phyloP scores from a whole-genome alignment of 2,329 filamentous ascomycete species.

The Tricladium varicosporioides region DNA sequence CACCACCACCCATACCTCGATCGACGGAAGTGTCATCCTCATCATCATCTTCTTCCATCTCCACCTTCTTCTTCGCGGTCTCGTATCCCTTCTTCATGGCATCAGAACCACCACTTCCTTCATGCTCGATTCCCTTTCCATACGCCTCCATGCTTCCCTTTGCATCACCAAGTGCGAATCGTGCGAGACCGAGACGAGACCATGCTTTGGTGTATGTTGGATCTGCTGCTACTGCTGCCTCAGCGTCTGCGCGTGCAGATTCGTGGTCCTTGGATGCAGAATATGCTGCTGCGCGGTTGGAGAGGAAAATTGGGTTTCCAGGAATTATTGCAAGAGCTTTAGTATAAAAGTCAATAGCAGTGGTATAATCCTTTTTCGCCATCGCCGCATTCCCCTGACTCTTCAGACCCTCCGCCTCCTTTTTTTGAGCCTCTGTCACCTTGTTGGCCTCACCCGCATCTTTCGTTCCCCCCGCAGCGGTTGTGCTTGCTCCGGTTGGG shows the following conservation, averaged over 20 bases:
- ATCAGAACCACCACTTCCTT: slow-evolving; percentile 90
- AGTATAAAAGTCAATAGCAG: slow-evolving; percentile 84
- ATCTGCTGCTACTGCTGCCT: slow-evolving; percentile 84
- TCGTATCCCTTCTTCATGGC: slow-evolving; percentile 97
- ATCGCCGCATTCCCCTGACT: slow-evolving; percentile 90
- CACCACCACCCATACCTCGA: slow-evolving; percentile 46
- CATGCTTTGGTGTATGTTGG: slow-evolving; percentile 96
- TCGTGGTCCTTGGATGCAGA: slow-evolving; percentile 81
- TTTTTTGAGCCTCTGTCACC: slow-evolving; percentile 56
- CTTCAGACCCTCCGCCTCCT: slow-evolving; percentile 86
- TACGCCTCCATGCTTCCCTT: slow-evolving; percentile 95
- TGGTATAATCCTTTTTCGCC: slow-evolving; percentile 84
- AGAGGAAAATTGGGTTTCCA: slow-evolving; percentile 92
- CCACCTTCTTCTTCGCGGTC: slow-evolving; percentile 84
- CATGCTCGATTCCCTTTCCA: slow-evolving; percentile 84
- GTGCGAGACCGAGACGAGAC: slow-evolving; percentile 87
- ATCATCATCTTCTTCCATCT: slow-evolving; percentile 65
- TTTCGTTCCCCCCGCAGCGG: slow-evolving; percentile 42
- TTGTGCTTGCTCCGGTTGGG: slow-evolving; percentile 39
- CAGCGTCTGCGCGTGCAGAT: slow-evolving; percentile 81
- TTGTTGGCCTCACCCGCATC: slow-evolving; percentile 34
- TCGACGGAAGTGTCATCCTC: slow-evolving; percentile 49
- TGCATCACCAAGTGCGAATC: slow-evolving; percentile 87
- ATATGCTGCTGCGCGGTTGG: slow-evolving; percentile 93
- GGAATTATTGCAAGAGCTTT: slow-evolving; percentile 80